Evolutionary conservation across 768 basidiomycete species (phyloP).

Genomic region (Grammothele lineata): DNA sequence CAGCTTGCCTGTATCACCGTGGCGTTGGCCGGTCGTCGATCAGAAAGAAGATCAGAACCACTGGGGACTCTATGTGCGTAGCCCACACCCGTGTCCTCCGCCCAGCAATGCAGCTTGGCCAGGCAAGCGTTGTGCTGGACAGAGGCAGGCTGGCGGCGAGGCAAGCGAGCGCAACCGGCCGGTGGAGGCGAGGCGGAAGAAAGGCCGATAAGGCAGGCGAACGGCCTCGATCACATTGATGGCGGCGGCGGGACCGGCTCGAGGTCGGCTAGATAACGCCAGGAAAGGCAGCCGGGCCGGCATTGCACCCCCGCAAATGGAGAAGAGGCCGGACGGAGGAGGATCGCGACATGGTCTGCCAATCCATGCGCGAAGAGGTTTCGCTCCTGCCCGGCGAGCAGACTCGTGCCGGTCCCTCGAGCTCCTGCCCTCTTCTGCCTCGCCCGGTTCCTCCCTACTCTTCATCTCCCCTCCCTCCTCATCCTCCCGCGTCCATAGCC

Average conservation of each 20-base stretch:
- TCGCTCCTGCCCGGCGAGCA: not conserved
- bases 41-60: constrained; percentile 12
- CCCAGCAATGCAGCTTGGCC: not conserved
- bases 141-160: too few relatives aligned
- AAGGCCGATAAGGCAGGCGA: constrained; percentile 6
- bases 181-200: not conserved
- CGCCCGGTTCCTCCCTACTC: constrained; percentile 6
- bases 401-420: too few relatives aligned
- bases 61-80: too few relatives aligned
- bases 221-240: too few relatives aligned
- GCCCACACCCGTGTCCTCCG: too few relatives aligned
- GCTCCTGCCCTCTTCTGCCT: too few relatives aligned
- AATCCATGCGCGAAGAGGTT: too few relatives aligned
- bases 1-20: constrained; percentile 6
- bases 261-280: constrained; percentile 15
- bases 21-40: constrained; percentile 11
- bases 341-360: too few relatives aligned
- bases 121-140: too few relatives aligned
- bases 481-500: constrained; percentile 6
- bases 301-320: not conserved
- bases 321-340: too few relatives aligned
- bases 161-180: too few relatives aligned
- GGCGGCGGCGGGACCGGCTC: not conserved
- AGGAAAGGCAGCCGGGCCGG: constrained; percentile 4
- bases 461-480: not conserved